These are phyloP conservation scores for Geranomyces michiganensis DNA, from an alignment of 192 early-diverging fungal genomes.

Conservation along the genomic window DNA sequence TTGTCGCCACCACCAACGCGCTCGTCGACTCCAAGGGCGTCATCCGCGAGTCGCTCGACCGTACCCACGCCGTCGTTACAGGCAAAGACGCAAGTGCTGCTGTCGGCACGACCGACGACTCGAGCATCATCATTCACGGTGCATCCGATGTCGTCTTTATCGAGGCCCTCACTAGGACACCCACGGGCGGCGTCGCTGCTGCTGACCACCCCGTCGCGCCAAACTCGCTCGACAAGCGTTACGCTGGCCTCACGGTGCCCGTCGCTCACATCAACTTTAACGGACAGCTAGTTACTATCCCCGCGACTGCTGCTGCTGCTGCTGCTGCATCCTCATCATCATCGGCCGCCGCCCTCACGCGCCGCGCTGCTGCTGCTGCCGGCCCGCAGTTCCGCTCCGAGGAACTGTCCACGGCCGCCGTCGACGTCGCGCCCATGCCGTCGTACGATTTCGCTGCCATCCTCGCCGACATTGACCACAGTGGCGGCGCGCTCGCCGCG, in stretches of 20 bases:
- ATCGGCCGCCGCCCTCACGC: too few relatives aligned
- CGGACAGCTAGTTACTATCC: neutral
- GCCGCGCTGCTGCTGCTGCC: conserved; percentile 5
- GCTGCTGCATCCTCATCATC: too few relatives aligned
- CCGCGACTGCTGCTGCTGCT: neutral
- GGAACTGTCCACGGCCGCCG: neutral
- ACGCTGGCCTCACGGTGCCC: neutral
- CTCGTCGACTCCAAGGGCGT: neutral
- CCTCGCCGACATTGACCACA: neutral
- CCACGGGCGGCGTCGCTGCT: neutral
- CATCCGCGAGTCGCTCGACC: conserved; percentile 6
- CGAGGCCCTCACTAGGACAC: neutral
- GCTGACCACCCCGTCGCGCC: neutral
- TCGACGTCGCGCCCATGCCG: neutral
- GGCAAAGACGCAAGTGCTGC: neutral
- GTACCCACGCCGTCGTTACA: neutral
- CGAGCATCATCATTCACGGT: neutral
- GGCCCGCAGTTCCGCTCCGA: conserved; percentile 2
- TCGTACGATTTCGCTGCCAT: neutral
- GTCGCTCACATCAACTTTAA: neutral
- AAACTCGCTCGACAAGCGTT: neutral
- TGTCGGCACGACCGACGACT: neutral
- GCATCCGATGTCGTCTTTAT: conserved; percentile 12
- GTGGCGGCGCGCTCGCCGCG: neutral
- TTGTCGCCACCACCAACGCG: conserved; percentile 9